A percentile compares a stretch with the other conserved stretches of the same genome.
Evolutionary conservation across 495 filamentous ascomycete genomes (phyloP).

Genomic region (Glonium stellatum): DNA sequence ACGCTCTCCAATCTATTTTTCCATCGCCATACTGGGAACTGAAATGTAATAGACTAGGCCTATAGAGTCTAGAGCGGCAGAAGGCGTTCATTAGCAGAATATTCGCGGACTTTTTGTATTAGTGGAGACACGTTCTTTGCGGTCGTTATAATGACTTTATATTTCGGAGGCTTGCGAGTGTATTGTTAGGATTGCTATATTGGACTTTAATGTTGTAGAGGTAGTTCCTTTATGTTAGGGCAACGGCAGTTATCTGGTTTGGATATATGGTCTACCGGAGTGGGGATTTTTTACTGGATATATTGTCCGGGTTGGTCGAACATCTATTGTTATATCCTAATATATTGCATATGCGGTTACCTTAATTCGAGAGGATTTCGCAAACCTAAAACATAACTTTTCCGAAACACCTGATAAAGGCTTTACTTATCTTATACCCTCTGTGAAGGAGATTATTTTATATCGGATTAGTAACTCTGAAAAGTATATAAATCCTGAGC

Average conservation of each 20-base stretch:
- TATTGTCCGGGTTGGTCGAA: slow-evolving; percentile 19
- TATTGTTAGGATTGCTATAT: slow-evolving; percentile 13
- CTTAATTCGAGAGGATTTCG: slow-evolving; percentile 18
- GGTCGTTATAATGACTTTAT: slow-evolving; percentile 17
- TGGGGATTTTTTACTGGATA: slow-evolving; percentile 15
- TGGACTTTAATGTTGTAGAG: slow-evolving; percentile 19
- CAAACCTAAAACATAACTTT: not conserved
- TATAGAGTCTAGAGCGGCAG: slow-evolving; percentile 12
- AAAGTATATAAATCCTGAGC: slow-evolving; percentile 20
- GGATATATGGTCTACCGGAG: slow-evolving; percentile 20
- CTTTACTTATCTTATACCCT: slow-evolving; percentile 27
- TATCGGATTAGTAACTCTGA: slow-evolving; percentile 15
- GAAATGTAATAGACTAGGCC: slow-evolving; percentile 6
- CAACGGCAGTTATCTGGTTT: slow-evolving; percentile 14
- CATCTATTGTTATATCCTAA: slow-evolving; percentile 20
- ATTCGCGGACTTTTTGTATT: slow-evolving; percentile 18
- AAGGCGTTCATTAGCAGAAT: slow-evolving; percentile 18
- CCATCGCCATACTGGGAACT: slow-evolving; percentile 9
- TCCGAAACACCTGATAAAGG: slow-evolving; percentile 1
- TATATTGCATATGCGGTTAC: slow-evolving; percentile 17
- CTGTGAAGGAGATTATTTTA: slow-evolving; percentile 20
- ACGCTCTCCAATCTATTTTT: slow-evolving; percentile 12
- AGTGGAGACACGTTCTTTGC: slow-evolving; percentile 19
- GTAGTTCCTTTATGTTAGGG: slow-evolving; percentile 13
- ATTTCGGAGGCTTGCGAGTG: slow-evolving; percentile 19